These are phyloP conservation scores for Pyrenochaeta sp. DNA, from an alignment of 2,329 filamentous ascomycete species.

Conservation along the genomic window DNA sequence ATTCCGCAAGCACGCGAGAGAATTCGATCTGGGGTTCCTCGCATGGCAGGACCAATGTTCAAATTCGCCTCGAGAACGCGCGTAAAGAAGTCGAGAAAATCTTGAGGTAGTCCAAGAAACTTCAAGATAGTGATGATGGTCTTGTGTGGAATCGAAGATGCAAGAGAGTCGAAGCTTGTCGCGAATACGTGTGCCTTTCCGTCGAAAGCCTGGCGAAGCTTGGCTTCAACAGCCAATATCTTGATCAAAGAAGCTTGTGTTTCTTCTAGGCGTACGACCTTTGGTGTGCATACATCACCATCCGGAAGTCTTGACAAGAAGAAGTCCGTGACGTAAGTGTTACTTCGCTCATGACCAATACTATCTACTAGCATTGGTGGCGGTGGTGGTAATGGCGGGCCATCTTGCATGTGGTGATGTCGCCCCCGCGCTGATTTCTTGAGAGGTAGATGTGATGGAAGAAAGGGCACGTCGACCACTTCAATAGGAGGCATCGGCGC, in stretches of 20 bases:
- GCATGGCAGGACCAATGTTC: slow-evolving; percentile 30
- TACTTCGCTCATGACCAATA: slow-evolving; percentile 21
- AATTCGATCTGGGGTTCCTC: slow-evolving; percentile 25
- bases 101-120: slow-evolving; percentile 65
- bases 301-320: slow-evolving; percentile 36
- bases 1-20: slow-evolving; percentile 28
- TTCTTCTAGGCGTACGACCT: slow-evolving; percentile 8
- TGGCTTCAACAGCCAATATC: slow-evolving; percentile 31
- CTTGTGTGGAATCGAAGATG: slow-evolving; percentile 65
- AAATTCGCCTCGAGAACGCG: slow-evolving; percentile 52
- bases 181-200: slow-evolving; percentile 14
- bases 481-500: slow-evolving; percentile 11
- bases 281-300: slow-evolving; percentile 12
- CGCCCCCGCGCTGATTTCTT: slow-evolving; percentile 2
- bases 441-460: slow-evolving; percentile 7
- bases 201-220: slow-evolving; percentile 27
- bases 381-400: slow-evolving; percentile 5
- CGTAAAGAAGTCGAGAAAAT: slow-evolving; percentile 66
- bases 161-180: slow-evolving; percentile 58
- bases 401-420: neutral
- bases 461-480: slow-evolving; percentile 8
- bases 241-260: slow-evolving; percentile 34
- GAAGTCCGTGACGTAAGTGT: slow-evolving; percentile 27
- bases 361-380: slow-evolving; percentile 5
- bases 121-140: slow-evolving; percentile 64